phyloP scores from a whole-genome alignment of 2,329 filamentous ascomycete genomes.

The Aspergillus sp. region DNA sequence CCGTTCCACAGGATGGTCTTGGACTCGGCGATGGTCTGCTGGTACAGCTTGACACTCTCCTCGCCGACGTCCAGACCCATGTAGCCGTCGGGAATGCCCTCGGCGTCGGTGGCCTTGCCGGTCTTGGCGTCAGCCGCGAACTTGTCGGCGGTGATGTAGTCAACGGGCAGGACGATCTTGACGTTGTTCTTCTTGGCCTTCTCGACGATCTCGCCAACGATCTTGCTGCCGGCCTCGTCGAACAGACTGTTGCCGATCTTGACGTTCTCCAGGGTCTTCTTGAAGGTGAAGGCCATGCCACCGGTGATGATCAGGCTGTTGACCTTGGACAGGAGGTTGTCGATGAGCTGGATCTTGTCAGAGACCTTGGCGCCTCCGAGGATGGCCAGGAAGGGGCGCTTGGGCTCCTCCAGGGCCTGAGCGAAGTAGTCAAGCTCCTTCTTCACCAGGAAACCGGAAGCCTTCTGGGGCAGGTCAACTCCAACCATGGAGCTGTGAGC shows the following conservation, averaged over 20 bases:
- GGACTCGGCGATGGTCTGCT: slow-evolving; percentile 79
- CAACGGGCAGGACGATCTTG: slow-evolving; percentile 88
- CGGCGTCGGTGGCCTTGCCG: slow-evolving; percentile 77
- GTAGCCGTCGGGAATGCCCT: slow-evolving; percentile 94
- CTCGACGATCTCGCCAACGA: slow-evolving; percentile 79
- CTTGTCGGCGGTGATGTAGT: slow-evolving; percentile 96
- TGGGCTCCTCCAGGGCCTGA: slow-evolving; percentile 86
- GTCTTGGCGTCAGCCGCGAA: slow-evolving; percentile 82
- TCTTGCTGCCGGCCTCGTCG: slow-evolving; percentile 91
- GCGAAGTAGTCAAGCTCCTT: slow-evolving; percentile 99
- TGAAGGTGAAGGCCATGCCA: slow-evolving; percentile 99
- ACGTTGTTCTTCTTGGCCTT: slow-evolving; percentile 97
- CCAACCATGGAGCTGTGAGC: slow-evolving; percentile 99
- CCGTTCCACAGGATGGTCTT: slow-evolving; percentile 99
- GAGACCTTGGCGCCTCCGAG: slow-evolving; percentile 97
- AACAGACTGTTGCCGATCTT: slow-evolving; percentile 89
- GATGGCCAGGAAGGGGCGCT: slow-evolving; percentile 97
- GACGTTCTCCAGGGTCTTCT: slow-evolving; percentile 93
- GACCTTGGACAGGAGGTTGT: slow-evolving; percentile 98
- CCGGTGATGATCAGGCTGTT: slow-evolving; percentile 95
- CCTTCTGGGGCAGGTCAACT: slow-evolving; percentile 92
- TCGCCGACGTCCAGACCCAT: slow-evolving; percentile 95
- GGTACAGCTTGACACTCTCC: slow-evolving; percentile 84
- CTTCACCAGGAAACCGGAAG: slow-evolving; percentile 98
- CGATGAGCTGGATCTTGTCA: slow-evolving; percentile 99